Evolutionary conservation across 2,329 filamentous ascomycete genomes (phyloP).

Genomic region (Talaromyces pinophilus): DNA sequence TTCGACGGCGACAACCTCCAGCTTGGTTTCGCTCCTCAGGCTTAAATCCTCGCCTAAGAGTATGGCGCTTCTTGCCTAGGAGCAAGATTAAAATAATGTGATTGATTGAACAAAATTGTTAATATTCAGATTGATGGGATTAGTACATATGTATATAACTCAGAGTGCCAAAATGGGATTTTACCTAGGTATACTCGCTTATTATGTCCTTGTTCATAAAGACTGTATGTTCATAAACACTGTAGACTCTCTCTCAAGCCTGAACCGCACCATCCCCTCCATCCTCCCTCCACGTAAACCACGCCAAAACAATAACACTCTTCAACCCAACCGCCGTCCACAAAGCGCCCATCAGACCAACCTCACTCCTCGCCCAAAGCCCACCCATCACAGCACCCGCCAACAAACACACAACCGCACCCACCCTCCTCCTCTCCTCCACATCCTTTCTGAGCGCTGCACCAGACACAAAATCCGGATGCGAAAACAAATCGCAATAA

Average conservation of each 20-base stretch:
- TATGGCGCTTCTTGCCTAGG: background rate
- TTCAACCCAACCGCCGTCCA: constrained; percentile 64
- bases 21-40: constrained; percentile 52
- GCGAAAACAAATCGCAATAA: constrained; percentile 78
- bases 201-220: background rate
- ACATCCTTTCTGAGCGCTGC: constrained; percentile 39
- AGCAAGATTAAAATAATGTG: background rate
- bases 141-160: constrained; percentile 1
- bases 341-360: constrained; percentile 57
- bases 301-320: constrained; percentile 56
- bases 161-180: background rate
- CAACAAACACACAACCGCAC: constrained; percentile 55
- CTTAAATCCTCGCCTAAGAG: constrained; percentile 24
- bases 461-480: constrained; percentile 53
- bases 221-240: background rate
- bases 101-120: background rate
- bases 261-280: background rate
- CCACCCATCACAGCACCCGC: constrained; percentile 58
- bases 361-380: constrained; percentile 53
- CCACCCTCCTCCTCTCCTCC: constrained; percentile 56
- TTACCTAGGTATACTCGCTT: background rate
- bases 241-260: background rate
- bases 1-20: constrained; percentile 60
- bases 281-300: constrained; percentile 61
- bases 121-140: background rate